Conservation (phyloP, 345 rosid species). For the Euphorbia lathyris region DNA sequence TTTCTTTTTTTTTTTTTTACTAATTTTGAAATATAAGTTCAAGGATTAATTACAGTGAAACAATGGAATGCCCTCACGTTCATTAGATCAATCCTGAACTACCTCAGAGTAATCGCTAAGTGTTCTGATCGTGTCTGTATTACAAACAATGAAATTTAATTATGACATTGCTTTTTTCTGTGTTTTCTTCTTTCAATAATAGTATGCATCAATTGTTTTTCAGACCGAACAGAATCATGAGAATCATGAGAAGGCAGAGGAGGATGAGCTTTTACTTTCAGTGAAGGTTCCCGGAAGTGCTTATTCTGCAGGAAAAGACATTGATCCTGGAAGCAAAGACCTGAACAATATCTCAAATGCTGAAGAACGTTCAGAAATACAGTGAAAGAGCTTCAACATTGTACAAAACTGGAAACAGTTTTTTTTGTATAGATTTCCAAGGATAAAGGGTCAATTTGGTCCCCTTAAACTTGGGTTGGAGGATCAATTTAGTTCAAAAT, state of each 20-base stretch:
- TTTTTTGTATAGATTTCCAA: not conserved
- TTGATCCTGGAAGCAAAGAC: slow-evolving; percentile 3
- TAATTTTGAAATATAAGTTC: not conserved
- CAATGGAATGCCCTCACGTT: not conserved
- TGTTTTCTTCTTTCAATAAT: not conserved
- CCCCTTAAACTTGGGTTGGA: no score
- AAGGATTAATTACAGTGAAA: not conserved
- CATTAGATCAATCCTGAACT: not conserved
- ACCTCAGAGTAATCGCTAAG: not conserved
- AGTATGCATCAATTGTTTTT: slow-evolving; percentile 8
- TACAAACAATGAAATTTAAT: no score
- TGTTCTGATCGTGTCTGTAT: not conserved
- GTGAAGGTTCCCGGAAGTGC: slow-evolving; percentile 90
- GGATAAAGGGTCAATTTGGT: no score
- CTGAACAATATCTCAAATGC: not conserved
- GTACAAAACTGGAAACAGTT: not conserved
- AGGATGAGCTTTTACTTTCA: slow-evolving; percentile 68
- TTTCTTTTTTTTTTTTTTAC: not conserved
- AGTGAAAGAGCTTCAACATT: not conserved
- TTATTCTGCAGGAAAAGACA: slow-evolving; percentile 36
- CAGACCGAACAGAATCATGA: slow-evolving; percentile 40
- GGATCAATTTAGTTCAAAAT: no score
- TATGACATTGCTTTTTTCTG: no score
- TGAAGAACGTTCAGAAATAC: slow-evolving; percentile 1
- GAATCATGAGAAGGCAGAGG: slow-evolving; percentile 25